phyloP scores from a whole-genome alignment of 768 basidiomycete genomes.

The Mycena rosella region DNA sequence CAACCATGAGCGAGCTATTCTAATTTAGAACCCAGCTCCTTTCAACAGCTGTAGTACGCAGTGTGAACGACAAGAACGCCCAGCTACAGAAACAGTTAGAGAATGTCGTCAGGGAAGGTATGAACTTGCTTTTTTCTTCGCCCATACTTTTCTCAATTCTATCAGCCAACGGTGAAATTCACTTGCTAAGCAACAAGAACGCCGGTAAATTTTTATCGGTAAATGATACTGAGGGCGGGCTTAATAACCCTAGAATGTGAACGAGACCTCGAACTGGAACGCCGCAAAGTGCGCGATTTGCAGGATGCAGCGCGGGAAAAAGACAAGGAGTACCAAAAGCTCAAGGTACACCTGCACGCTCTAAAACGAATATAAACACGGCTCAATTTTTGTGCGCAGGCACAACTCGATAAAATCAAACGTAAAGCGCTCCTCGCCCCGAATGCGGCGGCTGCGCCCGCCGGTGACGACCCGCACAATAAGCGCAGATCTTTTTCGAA shows the following conservation, averaged over 20 bases:
- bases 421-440: slow-evolving; percentile 78
- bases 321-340: slow-evolving; percentile 90
- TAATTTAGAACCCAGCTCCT: slow-evolving; percentile 62
- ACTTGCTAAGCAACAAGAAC: slow-evolving; percentile 76
- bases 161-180: slow-evolving; percentile 83
- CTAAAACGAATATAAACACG: neutral
- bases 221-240: neutral
- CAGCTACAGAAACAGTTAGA: slow-evolving; percentile 89
- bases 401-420: slow-evolving; percentile 86
- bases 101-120: slow-evolving; percentile 88
- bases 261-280: slow-evolving; percentile 84
- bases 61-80: slow-evolving; percentile 84
- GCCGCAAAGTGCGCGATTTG: slow-evolving; percentile 77
- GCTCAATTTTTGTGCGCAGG: slow-evolving; percentile 51
- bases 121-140: neutral
- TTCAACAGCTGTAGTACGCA: slow-evolving; percentile 89
- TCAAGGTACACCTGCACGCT: slow-evolving; percentile 66
- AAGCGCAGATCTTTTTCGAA: slow-evolving; percentile 45
- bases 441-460: slow-evolving; percentile 36
- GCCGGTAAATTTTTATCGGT: slow-evolving; percentile 56
- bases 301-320: slow-evolving; percentile 81
- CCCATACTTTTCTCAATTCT: neutral
- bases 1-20: slow-evolving; percentile 19
- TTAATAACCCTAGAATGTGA: slow-evolving; percentile 69
- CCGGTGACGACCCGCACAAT: slow-evolving; percentile 44